Conservation (phyloP, 2,329 filamentous ascomycete species). For the Colletotrichum tofieldiae region DNA sequence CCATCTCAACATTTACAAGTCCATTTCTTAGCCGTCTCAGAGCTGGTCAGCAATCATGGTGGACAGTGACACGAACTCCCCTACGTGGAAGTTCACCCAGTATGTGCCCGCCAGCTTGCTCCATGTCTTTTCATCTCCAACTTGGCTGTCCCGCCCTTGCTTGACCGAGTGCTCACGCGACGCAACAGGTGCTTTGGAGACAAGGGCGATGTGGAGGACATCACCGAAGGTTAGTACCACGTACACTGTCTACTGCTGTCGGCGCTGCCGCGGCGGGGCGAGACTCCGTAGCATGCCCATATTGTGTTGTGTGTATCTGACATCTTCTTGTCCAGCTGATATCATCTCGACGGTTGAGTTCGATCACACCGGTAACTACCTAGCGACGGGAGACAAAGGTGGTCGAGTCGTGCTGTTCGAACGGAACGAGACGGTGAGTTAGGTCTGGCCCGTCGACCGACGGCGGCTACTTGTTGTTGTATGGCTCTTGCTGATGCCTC, state of each 20-base stretch:
- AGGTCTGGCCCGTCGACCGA: background rate
- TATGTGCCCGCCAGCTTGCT: constrained; percentile 66
- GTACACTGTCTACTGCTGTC: constrained; percentile 1
- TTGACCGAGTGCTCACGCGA: constrained; percentile 48
- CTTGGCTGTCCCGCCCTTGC: constrained; percentile 9
- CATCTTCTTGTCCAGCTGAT: constrained; percentile 72
- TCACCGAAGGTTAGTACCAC: constrained; percentile 86
- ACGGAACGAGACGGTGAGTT: constrained; percentile 92
- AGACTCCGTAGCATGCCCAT: background rate
- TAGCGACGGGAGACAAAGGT: constrained; percentile 92
- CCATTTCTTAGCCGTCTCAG: constrained; percentile 6
- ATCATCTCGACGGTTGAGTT: constrained; percentile 95
- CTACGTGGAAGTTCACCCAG: constrained; percentile 99
- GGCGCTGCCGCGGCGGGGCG: background rate
- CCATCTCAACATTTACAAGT: constrained; percentile 18
- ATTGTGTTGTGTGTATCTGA: constrained; percentile 45
- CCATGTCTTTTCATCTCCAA: constrained; percentile 12
- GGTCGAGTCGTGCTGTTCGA: constrained; percentile 89
- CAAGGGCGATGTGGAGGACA: constrained; percentile 99
- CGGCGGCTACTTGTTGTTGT: background rate
- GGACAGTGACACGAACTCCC: constrained; percentile 93
- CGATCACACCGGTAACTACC: constrained; percentile 90
- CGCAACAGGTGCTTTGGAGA: constrained; percentile 92
- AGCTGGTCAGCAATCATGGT: constrained; percentile 80
- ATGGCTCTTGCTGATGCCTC: constrained; percentile 51